Conservation (phyloP, 768 basidiomycete genomes). For the Termitomyces sp. region DNA sequence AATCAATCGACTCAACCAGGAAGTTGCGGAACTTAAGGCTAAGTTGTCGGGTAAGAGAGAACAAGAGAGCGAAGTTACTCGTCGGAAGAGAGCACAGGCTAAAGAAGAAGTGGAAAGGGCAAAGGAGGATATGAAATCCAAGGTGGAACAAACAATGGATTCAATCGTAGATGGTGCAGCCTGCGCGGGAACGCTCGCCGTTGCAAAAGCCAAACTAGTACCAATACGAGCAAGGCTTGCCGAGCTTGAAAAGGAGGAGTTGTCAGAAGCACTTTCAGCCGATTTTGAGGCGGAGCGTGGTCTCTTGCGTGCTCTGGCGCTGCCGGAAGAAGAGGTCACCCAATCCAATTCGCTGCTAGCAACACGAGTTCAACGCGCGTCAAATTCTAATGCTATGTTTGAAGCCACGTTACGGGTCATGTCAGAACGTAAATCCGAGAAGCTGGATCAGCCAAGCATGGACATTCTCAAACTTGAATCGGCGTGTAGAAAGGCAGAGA, state of each 20-base stretch:
- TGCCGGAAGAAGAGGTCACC: constrained; percentile 64
- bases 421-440: constrained; percentile 73
- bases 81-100: constrained; percentile 67
- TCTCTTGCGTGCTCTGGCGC: constrained; percentile 59
- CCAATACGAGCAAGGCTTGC: constrained; percentile 58
- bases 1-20: constrained; percentile 80
- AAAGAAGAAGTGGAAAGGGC: constrained; percentile 68
- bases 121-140: constrained; percentile 63
- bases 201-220: constrained; percentile 63
- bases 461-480: constrained; percentile 73
- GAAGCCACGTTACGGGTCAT: constrained; percentile 83
- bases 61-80: constrained; percentile 55
- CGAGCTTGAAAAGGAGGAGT: constrained; percentile 42
- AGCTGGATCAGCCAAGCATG: constrained; percentile 62
- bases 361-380: constrained; percentile 56
- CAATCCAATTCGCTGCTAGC: constrained; percentile 54
- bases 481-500: constrained; percentile 55
- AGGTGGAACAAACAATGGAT: constrained; percentile 63
- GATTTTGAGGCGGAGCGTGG: constrained; percentile 71
- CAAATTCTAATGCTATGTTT: constrained; percentile 76
- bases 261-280: constrained; percentile 35
- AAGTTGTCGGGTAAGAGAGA: constrained; percentile 70
- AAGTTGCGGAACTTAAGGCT: constrained; percentile 82
- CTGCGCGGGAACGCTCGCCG: constrained; percentile 64
- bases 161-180: constrained; percentile 72